A percentile compares a stretch with the other conserved stretches of the same genome.
Evolutionary conservation across 1,139 yeast species (phyloP).

Genomic region (Kluyveromyces marxianus): DNA sequence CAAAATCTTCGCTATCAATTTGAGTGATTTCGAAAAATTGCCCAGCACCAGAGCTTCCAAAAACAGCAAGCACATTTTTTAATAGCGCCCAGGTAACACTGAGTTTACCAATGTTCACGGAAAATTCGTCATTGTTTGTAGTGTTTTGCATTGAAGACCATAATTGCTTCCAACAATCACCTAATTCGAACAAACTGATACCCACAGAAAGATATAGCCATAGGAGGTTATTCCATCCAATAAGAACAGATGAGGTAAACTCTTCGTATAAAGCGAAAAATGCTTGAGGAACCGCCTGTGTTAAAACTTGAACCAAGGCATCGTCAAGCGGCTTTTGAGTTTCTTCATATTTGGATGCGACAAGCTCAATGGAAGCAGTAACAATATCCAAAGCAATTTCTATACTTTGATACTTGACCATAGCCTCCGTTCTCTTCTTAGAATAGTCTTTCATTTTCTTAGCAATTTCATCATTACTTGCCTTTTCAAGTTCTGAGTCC

Average conservation of each 20-base stretch:
- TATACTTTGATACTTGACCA: conserved; percentile 51
- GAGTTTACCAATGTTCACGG: conserved; percentile 41
- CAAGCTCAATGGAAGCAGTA: conserved; percentile 62
- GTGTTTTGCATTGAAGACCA: conserved; percentile 33
- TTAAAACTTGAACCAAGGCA: conserved; percentile 29
- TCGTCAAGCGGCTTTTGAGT: conserved; percentile 20
- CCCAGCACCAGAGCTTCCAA: conserved; percentile 9
- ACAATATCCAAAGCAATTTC: conserved; percentile 69
- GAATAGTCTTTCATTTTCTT: conserved; percentile 35
- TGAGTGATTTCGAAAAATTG: conserved; percentile 16
- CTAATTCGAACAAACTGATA: conserved; percentile 15
- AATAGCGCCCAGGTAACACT: conserved; percentile 59
- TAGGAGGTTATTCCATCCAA: conserved; percentile 61
- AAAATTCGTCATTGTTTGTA: conserved; percentile 30
- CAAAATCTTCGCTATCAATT: conserved; percentile 19
- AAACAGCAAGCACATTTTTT: conserved; percentile 27
- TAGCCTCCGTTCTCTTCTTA: conserved; percentile 40
- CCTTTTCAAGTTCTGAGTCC: conserved; percentile 33
- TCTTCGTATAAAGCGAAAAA: conserved; percentile 37
- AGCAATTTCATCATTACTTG: conserved; percentile 38
- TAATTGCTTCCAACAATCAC: conserved; percentile 26
- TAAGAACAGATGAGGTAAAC: conserved; percentile 47
- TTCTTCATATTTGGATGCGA: conserved; percentile 31
- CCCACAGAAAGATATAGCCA: conserved; percentile 38
- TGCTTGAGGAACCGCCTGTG: conserved; percentile 35